These are phyloP conservation scores for Eucalyptus camaldulensis DNA, from an alignment of 345 rosid species.

Conservation along the genomic window DNA sequence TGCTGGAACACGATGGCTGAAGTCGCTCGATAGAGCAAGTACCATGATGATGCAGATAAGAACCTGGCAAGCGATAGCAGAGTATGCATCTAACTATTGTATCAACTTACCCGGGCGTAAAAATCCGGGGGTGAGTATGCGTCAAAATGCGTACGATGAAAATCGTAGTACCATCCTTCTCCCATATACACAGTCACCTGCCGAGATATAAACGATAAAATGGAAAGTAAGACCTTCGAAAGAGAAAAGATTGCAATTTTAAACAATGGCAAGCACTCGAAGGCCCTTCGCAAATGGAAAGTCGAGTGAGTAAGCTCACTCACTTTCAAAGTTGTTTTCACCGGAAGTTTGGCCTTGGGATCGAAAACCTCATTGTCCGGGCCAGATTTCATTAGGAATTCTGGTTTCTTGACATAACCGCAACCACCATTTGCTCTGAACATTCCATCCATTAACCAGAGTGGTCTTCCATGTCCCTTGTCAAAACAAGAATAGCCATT, in stretches of 20 bases:
- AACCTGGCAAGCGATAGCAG: background rate
- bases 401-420: conserved; percentile 82
- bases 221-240: background rate
- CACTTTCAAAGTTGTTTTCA: conserved; percentile 62
- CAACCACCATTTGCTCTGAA: conserved; percentile 88
- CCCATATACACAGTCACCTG: conserved; percentile 87
- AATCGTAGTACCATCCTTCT: conserved; percentile 83
- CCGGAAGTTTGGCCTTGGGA: conserved; percentile 34
- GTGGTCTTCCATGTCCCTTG: conserved; percentile 76
- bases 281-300: background rate
- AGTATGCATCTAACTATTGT: background rate
- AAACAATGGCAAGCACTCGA: background rate
- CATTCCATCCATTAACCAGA: conserved; percentile 95
- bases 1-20: background rate
- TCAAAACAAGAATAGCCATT: background rate
- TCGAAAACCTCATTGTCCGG: conserved; percentile 37
- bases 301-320: background rate
- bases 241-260: background rate
- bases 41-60: background rate
- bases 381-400: conserved; percentile 29
- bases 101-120: conserved; percentile 48
- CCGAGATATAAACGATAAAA: background rate
- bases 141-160: conserved; percentile 66
- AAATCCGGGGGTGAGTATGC: conserved; percentile 83
- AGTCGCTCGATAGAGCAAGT: background rate